Percentiles rank a stretch among this genome's conserved stretches.
Evolutionary conservation across 768 basidiomycete genomes (phyloP).

Genomic region (Hemileccinum rubropunctum): DNA sequence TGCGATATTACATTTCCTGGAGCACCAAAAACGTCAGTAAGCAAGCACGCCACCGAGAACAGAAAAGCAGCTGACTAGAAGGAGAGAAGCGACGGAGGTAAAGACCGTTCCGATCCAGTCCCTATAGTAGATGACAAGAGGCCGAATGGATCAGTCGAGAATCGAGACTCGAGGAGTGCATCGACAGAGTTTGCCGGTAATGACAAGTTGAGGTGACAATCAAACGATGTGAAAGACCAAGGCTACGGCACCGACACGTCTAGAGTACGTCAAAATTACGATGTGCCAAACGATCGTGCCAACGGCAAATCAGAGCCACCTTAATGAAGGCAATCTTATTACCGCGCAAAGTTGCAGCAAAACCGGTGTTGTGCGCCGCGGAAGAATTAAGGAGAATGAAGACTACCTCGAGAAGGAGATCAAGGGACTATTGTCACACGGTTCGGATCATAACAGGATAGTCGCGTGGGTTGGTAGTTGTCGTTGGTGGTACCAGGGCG

Average conservation of each 20-base stretch:
- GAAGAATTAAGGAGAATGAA: constrained; percentile 5
- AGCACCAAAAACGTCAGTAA: constrained; percentile 13
- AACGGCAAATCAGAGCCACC: constrained; percentile 19
- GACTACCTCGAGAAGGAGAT: constrained; percentile 3
- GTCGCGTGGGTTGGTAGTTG: too few relatives aligned
- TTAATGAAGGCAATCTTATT: constrained; percentile 25
- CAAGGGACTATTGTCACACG: constrained; percentile 11
- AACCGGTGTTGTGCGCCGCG: constrained; percentile 3
- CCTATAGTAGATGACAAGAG: background rate
- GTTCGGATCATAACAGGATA: constrained; percentile 14
- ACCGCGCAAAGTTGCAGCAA: constrained; percentile 12
- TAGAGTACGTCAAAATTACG: constrained; percentile 26
- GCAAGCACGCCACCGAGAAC: constrained; percentile 4
- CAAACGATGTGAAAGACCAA: constrained; percentile 15
- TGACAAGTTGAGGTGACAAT: constrained; percentile 23
- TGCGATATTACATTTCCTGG: constrained; percentile 2
- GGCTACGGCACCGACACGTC: constrained; percentile 25
- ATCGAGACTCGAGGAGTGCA: background rate
- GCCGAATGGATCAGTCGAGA: constrained; percentile 8
- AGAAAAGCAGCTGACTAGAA: background rate
- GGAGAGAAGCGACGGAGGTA: constrained; percentile 8
- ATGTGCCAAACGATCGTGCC: constrained; percentile 12
- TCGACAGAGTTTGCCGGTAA: constrained; percentile 12
- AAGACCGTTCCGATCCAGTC: constrained; percentile 14
- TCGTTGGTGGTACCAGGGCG: too few relatives aligned